phyloP scores from a whole-genome alignment of 2,329 filamentous ascomycete species.

The Penicillium italicum region DNA sequence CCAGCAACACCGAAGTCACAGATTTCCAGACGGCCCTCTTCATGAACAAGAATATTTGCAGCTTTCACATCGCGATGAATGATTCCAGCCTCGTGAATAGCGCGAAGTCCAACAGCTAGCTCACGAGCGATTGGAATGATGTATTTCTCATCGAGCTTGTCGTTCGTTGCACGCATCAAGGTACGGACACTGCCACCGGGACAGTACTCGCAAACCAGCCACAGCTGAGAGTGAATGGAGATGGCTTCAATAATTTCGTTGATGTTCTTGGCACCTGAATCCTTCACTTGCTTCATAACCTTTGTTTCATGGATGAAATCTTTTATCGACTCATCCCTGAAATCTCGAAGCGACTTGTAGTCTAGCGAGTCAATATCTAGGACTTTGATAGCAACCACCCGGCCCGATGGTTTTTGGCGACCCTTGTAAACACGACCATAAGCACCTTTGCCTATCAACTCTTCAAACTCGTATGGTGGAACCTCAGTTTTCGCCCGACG shows the following conservation, averaged over 20 bases:
- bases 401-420: conserved; percentile 37
- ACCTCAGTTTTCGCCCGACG: conserved; percentile 43
- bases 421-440: conserved; percentile 53
- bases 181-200: conserved; percentile 64
- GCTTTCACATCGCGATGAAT: conserved; percentile 65
- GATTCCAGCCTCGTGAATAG: conserved; percentile 62
- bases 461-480: conserved; percentile 49
- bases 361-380: conserved; percentile 50
- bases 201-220: conserved; percentile 65
- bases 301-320: conserved; percentile 61
- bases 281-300: conserved; percentile 60
- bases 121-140: conserved; percentile 63
- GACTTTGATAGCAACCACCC: conserved; percentile 51
- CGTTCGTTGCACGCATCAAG: conserved; percentile 50
- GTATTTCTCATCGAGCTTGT: conserved; percentile 56
- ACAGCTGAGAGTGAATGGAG: conserved; percentile 61
- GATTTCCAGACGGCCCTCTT: conserved; percentile 60
- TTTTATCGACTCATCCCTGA: conserved; percentile 49
- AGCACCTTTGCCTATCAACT: conserved; percentile 51
- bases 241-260: conserved; percentile 63
- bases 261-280: conserved; percentile 60
- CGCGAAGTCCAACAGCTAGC: conserved; percentile 58
- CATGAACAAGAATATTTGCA: conserved; percentile 61
- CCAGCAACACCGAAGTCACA: conserved; percentile 66
- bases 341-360: conserved; percentile 46